A percentile compares a stretch with the other conserved stretches of the same genome.
Evolutionary conservation across 352 stramenopile species (phyloP).

Genomic region (Saprolegnia diclina): DNA sequence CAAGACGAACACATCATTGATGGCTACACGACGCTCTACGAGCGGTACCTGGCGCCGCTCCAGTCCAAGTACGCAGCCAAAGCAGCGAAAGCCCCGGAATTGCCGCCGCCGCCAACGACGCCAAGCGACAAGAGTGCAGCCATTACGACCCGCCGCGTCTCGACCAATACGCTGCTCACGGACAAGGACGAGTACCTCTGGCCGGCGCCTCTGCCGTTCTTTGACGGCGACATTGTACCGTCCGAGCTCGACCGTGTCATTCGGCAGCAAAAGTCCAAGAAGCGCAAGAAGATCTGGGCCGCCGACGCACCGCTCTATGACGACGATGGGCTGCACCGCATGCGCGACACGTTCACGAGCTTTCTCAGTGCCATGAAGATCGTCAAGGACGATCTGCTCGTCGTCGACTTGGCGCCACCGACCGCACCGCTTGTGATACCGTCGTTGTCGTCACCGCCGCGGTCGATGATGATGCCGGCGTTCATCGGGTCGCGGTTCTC

Average conservation of each 20-base stretch:
- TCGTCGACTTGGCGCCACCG: conserved; percentile 56
- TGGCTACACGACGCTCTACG: conserved; percentile 61
- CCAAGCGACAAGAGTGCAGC: not conserved
- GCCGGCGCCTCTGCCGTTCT: conserved; percentile 60
- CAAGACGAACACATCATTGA: conserved; percentile 57
- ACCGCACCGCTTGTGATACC: conserved; percentile 20
- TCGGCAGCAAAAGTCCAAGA: conserved; percentile 50
- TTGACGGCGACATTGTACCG: conserved; percentile 76
- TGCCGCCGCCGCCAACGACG: conserved; percentile 6
- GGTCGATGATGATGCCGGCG: conserved; percentile 51
- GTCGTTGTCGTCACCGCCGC: conserved; percentile 42
- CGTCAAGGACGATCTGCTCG: conserved; percentile 73
- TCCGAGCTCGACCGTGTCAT: conserved; percentile 71
- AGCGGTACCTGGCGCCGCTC: conserved; percentile 43
- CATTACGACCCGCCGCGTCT: conserved; percentile 50
- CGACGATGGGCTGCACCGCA: conserved; percentile 48
- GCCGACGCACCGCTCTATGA: not conserved
- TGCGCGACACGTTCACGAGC: conserved; percentile 63
- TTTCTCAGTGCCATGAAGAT: conserved; percentile 53
- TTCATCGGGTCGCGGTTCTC: conserved; percentile 84
- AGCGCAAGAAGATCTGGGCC: conserved; percentile 40
- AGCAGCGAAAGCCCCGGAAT: not conserved
- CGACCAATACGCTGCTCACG: conserved; percentile 57
- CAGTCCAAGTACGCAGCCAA: conserved; percentile 1
- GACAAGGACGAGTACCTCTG: conserved; percentile 88